These are phyloP conservation scores for Piromyces finnis DNA, from an alignment of 192 early-diverging fungal species.

Conservation along the genomic window DNA sequence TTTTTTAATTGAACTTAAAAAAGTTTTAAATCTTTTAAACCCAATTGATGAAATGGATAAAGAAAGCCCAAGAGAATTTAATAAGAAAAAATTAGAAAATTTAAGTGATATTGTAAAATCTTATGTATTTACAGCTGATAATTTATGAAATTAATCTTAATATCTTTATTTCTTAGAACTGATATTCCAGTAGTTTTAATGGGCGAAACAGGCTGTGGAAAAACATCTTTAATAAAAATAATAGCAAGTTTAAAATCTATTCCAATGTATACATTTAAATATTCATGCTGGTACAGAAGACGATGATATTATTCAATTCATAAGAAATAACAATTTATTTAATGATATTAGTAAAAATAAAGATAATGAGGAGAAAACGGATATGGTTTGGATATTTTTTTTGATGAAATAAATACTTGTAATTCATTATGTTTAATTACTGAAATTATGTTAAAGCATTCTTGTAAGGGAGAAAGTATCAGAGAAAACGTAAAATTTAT, in stretches of 20 bases:
- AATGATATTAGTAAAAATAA: background rate
- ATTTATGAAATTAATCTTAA: background rate
- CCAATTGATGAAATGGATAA: background rate
- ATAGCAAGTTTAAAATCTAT: background rate
- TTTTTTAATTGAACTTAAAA: background rate
- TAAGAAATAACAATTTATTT: background rate
- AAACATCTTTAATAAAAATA: background rate
- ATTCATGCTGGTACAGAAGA: background rate
- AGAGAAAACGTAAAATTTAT: background rate
- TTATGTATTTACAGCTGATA: background rate
- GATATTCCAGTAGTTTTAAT: background rate
- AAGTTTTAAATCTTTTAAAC: background rate
- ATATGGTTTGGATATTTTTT: background rate
- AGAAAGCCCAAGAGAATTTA: too few species aligned
- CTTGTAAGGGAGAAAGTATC: background rate
- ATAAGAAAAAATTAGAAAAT: background rate
- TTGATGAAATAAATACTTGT: background rate
- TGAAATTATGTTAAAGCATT: background rate
- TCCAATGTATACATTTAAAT: background rate
- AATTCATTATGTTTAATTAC: background rate
- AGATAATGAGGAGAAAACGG: background rate
- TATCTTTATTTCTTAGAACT: background rate
- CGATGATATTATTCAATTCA: background rate
- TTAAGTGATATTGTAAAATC: background rate
- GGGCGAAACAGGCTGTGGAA: background rate